Conservation (phyloP, 768 basidiomycete genomes). For the Thelephora ganbajun region DNA sequence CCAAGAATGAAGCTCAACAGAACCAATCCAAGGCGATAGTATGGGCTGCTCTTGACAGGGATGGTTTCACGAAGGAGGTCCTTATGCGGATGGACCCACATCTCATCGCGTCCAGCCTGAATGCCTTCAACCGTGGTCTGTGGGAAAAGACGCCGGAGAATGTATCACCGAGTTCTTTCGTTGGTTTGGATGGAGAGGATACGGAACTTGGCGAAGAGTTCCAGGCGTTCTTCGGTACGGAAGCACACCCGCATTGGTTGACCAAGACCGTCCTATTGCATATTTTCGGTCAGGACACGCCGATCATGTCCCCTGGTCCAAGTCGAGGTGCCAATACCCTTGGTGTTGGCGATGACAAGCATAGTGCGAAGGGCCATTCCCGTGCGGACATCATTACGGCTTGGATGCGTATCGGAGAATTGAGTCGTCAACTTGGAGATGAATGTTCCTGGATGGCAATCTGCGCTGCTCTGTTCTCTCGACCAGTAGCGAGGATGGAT, state of each 20-base stretch:
- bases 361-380: constrained; percentile 43
- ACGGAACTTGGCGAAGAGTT: constrained; percentile 3
- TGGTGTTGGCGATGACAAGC: neutral
- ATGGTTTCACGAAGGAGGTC: constrained; percentile 56
- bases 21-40: constrained; percentile 16
- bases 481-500: constrained; percentile 61
- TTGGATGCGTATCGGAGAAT: constrained; percentile 64
- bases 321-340: constrained; percentile 17
- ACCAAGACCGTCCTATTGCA: constrained; percentile 61
- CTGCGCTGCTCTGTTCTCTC: constrained; percentile 50
- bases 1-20: constrained; percentile 4
- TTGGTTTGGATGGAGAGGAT: constrained; percentile 17
- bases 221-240: constrained; percentile 45
- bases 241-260: constrained; percentile 68
- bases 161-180: constrained; percentile 31
- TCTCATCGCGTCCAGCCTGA: constrained; percentile 49
- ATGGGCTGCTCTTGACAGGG: constrained; percentile 41
- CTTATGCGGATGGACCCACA: constrained; percentile 49
- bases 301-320: constrained; percentile 46
- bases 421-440: constrained; percentile 59
- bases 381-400: constrained; percentile 59
- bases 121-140: constrained; percentile 39
- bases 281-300: constrained; percentile 1
- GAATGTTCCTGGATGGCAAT: constrained; percentile 74
- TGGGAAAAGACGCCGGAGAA: constrained; percentile 37